These are phyloP conservation scores for Elasticomyces elasticus DNA, from an alignment of 495 filamentous ascomycete species.

Conservation along the genomic window DNA sequence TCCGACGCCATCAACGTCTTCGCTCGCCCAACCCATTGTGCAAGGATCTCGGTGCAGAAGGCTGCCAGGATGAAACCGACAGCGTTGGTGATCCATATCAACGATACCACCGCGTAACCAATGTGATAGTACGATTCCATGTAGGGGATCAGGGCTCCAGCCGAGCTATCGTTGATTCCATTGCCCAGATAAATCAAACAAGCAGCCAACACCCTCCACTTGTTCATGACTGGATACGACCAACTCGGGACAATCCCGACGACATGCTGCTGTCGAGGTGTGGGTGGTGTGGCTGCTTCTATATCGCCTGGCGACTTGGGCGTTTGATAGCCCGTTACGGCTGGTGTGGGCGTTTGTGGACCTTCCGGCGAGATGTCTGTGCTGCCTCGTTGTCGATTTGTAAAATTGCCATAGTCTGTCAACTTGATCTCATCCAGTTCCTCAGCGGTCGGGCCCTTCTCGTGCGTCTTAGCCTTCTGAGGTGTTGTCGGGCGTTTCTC, in stretches of 20 bases:
- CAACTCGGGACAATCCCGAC: constrained; percentile 41
- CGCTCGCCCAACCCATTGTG: constrained; percentile 49
- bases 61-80: constrained; percentile 63
- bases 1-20: constrained; percentile 50
- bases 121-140: constrained; percentile 64
- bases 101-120: constrained; percentile 61
- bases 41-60: constrained; percentile 49
- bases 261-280: constrained; percentile 32
- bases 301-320: constrained; percentile 40
- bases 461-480: neutral
- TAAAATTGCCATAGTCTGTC: constrained; percentile 8
- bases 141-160: constrained; percentile 65
- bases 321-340: neutral
- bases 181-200: constrained; percentile 37
- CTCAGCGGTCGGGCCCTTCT: neutral
- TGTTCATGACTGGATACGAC: constrained; percentile 46
- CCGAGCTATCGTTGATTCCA: constrained; percentile 46
- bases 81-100: constrained; percentile 73
- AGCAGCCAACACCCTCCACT: constrained; percentile 32
- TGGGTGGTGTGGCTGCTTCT: constrained; percentile 43
- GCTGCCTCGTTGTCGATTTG: neutral
- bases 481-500: neutral
- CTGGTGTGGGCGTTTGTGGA: neutral
- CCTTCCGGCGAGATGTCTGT: neutral
- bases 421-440: constrained; percentile 17